Evolutionary conservation across 2,329 filamentous ascomycete genomes (phyloP).

Genomic region (Verruconis gallopava): DNA sequence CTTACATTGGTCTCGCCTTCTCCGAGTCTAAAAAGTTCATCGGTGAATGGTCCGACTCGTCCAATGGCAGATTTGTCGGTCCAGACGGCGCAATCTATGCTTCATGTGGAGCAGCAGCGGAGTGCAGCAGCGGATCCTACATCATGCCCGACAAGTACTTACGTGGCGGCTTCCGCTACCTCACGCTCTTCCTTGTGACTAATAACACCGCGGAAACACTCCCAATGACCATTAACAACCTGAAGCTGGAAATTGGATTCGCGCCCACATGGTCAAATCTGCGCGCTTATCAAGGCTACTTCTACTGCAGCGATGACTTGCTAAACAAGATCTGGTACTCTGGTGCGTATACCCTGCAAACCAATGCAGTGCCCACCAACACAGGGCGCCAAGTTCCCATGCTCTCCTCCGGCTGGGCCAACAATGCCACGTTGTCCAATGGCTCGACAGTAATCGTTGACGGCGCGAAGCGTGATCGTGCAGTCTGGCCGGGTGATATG

Average conservation of each 20-base stretch:
- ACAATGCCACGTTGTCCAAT: constrained; percentile 24
- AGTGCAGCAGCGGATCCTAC: constrained; percentile 28
- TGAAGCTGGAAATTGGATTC: constrained; percentile 33
- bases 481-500: constrained; percentile 38
- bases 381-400: constrained; percentile 25
- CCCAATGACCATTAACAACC: constrained; percentile 25
- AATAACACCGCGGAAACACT: constrained; percentile 17
- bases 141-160: constrained; percentile 32
- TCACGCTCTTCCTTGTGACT: constrained; percentile 34
- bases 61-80: constrained; percentile 26
- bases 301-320: constrained; percentile 21
- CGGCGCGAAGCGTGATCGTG: constrained; percentile 28
- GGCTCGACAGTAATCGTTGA: constrained; percentile 28
- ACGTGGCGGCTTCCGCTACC: constrained; percentile 41
- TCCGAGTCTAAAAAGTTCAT: constrained; percentile 31
- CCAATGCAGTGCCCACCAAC: constrained; percentile 26
- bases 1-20: constrained; percentile 26
- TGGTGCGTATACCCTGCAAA: constrained; percentile 41
- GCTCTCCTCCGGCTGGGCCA: constrained; percentile 24
- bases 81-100: constrained; percentile 34
- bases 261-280: constrained; percentile 37
- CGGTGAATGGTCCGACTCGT: constrained; percentile 31
- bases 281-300: constrained; percentile 27
- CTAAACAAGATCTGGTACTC: constrained; percentile 35
- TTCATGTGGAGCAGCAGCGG: constrained; percentile 23